These are phyloP conservation scores for Domatiomyces globalis DNA, from an alignment of 2,329 filamentous ascomycete genomes.

Conservation along the genomic window DNA sequence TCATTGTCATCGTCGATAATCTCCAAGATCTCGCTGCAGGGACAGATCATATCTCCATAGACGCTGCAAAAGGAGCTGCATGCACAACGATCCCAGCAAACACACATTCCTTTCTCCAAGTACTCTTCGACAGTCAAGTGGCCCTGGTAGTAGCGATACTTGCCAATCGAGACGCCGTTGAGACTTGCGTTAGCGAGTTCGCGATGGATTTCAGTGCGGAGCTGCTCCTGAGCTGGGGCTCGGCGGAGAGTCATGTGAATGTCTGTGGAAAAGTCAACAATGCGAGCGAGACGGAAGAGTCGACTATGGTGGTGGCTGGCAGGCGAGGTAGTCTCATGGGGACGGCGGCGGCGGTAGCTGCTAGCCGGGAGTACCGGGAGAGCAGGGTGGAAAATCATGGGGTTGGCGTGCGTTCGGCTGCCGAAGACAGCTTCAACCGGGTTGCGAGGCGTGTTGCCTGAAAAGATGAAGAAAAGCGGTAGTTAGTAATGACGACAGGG, in stretches of 20 bases:
- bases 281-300: not conserved
- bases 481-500: not conserved
- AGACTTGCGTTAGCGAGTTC: constrained; percentile 14
- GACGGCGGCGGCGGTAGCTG: not conserved
- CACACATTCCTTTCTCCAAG: constrained; percentile 10
- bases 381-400: not conserved
- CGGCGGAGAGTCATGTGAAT: not conserved
- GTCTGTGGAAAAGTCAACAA: not conserved
- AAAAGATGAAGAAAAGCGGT: not conserved
- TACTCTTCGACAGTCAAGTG: constrained; percentile 17
- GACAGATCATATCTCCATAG: constrained; percentile 15
- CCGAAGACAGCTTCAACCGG: not conserved
- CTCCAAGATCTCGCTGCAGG: constrained; percentile 10
- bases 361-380: not conserved
- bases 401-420: not conserved
- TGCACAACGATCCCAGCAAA: constrained; percentile 16
- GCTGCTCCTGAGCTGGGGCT: constrained; percentile 4
- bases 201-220: constrained; percentile 11
- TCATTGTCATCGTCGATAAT: constrained; percentile 4
- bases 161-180: constrained; percentile 12
- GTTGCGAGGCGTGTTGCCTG: not conserved
- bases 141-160: constrained; percentile 15
- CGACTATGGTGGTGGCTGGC: not conserved
- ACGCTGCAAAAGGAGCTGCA: constrained; percentile 16
- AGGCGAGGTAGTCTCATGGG: not conserved